These are phyloP conservation scores for Cryptosporidium ryanae DNA, from an alignment of 169 alveolate species.

Conservation along the genomic window DNA sequence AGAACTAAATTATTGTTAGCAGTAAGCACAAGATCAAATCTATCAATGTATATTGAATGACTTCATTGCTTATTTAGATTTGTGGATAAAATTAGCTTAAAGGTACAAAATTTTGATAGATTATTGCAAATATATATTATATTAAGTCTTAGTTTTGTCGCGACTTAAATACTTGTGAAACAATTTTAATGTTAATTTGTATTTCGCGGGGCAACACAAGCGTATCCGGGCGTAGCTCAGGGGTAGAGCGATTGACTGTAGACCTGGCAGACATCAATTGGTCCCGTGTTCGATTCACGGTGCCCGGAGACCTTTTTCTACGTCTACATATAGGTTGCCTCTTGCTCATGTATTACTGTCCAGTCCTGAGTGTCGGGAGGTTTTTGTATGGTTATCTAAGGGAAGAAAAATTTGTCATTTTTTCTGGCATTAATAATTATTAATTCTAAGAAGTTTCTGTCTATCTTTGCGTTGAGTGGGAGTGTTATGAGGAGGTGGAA, in stretches of 20 bases:
- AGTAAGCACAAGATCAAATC: too few species aligned
- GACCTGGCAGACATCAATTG: slow-evolving; percentile 77
- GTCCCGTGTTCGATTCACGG: slow-evolving; percentile 78
- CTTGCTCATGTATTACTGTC: too few species aligned
- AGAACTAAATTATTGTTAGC: too few species aligned
- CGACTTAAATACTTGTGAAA: too few species aligned
- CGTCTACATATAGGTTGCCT: not conserved
- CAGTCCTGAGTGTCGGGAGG: not conserved
- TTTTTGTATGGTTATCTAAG: not conserved
- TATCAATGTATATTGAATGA: too few species aligned
- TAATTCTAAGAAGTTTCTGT: not conserved
- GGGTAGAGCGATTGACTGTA: slow-evolving; percentile 77
- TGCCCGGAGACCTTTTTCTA: slow-evolving; percentile 63
- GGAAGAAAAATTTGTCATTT: not conserved
- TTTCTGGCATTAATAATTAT: slow-evolving; percentile 8
- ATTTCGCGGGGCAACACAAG: rapidly evolving
- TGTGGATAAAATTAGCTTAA: too few species aligned
- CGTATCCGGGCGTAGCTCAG: slow-evolving; percentile 76
- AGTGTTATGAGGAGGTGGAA: slow-evolving; percentile 23
- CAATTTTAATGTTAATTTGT: not conserved
- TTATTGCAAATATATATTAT: too few species aligned
- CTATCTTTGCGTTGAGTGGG: not conserved
- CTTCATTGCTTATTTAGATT: too few species aligned
- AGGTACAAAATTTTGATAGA: too few species aligned
- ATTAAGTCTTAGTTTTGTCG: too few species aligned